Base-by-base conservation (phyloP, 2,329 filamentous ascomycete species). In the Gliomastix tumulicola region DNA sequence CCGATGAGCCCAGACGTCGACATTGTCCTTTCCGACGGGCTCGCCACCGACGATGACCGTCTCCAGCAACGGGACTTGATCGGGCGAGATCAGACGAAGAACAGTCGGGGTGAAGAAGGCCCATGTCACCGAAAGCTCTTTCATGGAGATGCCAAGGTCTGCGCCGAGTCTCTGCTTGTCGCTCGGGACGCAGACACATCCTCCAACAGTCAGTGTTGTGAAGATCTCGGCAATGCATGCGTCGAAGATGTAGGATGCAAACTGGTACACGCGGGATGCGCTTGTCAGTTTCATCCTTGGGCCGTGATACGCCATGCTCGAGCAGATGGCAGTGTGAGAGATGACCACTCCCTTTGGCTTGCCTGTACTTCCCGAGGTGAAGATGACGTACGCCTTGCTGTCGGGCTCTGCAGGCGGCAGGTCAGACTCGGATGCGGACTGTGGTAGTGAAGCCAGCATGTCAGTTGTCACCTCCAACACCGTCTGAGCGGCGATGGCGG, bases 221-320 rank as follows among this genome's bases (percentile, higher is more conserved):
- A 44, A 21, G 5, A 44, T 39, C 19, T 44, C 41, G 12, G 32
- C 34, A 7, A 39, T 36, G 21, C 34, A 18, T 11, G 40, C 39
- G 13, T 44, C 42, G 25, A 41, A 44, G 3, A 30, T 37, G 20
- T 44, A 41, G 6, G 35, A 36, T 10, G 37, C 35, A 22, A 44
- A 44, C 16, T 59, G 57, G 1, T 62, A 40, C 3, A 51, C 47
- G 15, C 59, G 46, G 0, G 53, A 53, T 11, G 37, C 37, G 3
- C 39, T 30, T 19, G 38, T 41, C 19, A 59, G 47, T 30, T 46
- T 42, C 43, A 50, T 48, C 0, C 41, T 42, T n/a, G 42, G 42
- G 0, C 49, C 49, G 4, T 50, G 45, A 10, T 42, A 42, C 2
- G 41, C 33, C 2, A 40, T 43, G 3, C 48, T 47, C 4, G 48